Conservation (phyloP, 2,329 filamentous ascomycete species). For the Zymoseptoria tritici region DNA sequence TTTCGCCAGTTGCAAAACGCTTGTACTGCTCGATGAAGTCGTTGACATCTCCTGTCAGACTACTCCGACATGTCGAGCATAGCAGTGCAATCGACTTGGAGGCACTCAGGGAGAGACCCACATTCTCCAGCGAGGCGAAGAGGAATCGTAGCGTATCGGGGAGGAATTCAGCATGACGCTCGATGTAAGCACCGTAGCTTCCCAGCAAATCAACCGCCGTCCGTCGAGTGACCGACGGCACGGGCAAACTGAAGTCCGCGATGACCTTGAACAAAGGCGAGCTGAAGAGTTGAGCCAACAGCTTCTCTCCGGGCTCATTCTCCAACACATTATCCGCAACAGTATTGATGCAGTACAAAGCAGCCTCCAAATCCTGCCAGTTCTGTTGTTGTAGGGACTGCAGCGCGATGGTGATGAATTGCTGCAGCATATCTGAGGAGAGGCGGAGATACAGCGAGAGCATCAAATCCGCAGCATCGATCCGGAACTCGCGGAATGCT, state of each 20-base stretch:
- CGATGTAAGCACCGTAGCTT: conserved; percentile 69
- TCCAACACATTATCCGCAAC: conserved; percentile 60
- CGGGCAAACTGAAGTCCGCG: conserved; percentile 37
- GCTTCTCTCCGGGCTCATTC: conserved; percentile 49
- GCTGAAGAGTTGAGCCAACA: conserved; percentile 55
- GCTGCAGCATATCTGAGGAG: conserved; percentile 38
- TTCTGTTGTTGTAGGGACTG: conserved; percentile 34
- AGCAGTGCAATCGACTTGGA: conserved; percentile 67
- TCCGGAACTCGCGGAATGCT: conserved; percentile 53
- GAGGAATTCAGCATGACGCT: conserved; percentile 58
- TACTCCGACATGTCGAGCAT: conserved; percentile 65
- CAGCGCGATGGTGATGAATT: conserved; percentile 40
- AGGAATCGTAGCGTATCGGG: conserved; percentile 66
- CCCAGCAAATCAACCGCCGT: conserved; percentile 65
- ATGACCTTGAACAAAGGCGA: conserved; percentile 51
- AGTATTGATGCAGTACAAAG: conserved; percentile 55
- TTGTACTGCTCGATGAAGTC: conserved; percentile 67
- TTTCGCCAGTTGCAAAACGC: conserved; percentile 51
- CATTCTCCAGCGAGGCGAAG: conserved; percentile 60
- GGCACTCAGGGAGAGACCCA: conserved; percentile 54
- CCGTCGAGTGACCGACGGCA: conserved; percentile 58
- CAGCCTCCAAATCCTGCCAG: conserved; percentile 47
- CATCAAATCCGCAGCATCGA: conserved; percentile 72
- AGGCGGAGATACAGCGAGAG: conserved; percentile 60
- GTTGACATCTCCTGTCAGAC: conserved; percentile 58